phyloP scores from a whole-genome alignment of 225 moss, liverwort and hornwort species.

The Marchantia polymorpha region DNA sequence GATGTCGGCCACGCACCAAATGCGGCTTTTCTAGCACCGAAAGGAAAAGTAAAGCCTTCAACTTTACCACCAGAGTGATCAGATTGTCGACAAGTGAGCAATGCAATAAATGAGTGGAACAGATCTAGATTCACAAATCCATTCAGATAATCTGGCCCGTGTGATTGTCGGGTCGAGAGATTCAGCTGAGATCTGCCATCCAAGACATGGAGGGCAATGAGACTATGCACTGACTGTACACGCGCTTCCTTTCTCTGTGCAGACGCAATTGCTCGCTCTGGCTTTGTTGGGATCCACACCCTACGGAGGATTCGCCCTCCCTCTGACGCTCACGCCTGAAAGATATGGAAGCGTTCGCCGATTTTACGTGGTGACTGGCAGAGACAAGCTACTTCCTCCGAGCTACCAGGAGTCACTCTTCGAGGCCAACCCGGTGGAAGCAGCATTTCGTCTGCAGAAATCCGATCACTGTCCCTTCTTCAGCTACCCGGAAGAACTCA shows the following conservation, averaged over 20 bases:
- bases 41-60: too few species aligned
- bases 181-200: too few species aligned
- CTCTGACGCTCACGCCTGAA: not conserved
- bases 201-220: too few species aligned
- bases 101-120: too few species aligned
- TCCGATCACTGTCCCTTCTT: slow-evolving; percentile 8
- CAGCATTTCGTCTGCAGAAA: not conserved
- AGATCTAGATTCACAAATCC: too few species aligned
- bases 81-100: too few species aligned
- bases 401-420: not conserved
- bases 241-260: not conserved
- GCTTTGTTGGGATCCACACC: not conserved
- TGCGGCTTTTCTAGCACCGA: too few species aligned
- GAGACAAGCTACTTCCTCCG: not conserved
- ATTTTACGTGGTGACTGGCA: not conserved
- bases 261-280: not conserved
- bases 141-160: too few species aligned
- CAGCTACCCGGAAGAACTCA: not conserved
- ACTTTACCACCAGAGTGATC: too few species aligned
- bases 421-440: not conserved
- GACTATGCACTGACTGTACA: not conserved
- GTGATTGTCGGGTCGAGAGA: too few species aligned
- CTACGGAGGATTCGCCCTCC: not conserved
- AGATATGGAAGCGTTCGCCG: slow-evolving; percentile 3
- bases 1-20: too few species aligned